phyloP scores from a whole-genome alignment of 805 yeast genomes.

The Myxozyma neotropica region DNA sequence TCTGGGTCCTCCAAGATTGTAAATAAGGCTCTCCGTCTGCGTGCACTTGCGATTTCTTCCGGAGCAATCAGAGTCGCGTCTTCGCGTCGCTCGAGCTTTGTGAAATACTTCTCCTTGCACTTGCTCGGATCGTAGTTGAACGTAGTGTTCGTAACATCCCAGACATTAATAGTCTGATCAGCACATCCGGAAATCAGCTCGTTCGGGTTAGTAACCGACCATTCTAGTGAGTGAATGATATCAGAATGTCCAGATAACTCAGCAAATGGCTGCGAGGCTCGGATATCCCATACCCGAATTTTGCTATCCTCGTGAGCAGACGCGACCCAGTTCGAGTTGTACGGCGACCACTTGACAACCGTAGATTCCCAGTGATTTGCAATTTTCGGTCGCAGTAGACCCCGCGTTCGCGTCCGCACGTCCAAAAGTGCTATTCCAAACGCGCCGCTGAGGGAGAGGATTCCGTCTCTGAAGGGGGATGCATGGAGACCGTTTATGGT shows the following conservation, averaged over 20 bases:
- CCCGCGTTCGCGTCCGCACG: slow-evolving; percentile 54
- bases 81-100: slow-evolving; percentile 15
- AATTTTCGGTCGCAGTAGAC: slow-evolving; percentile 51
- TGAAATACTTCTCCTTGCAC: slow-evolving; percentile 24
- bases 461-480: slow-evolving; percentile 51
- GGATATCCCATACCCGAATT: slow-evolving; percentile 74
- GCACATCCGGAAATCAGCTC: slow-evolving; percentile 61
- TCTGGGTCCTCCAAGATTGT: slow-evolving; percentile 29
- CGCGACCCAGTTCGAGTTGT: slow-evolving; percentile 62
- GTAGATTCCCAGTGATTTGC: slow-evolving; percentile 45
- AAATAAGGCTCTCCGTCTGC: slow-evolving; percentile 24
- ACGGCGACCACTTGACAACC: slow-evolving; percentile 63
- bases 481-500: slow-evolving; percentile 53
- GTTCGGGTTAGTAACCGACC: slow-evolving; percentile 43
- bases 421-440: slow-evolving; percentile 79
- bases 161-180: slow-evolving; percentile 69
- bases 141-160: slow-evolving; percentile 51
- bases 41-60: slow-evolving; percentile 8
- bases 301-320: slow-evolving; percentile 61
- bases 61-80: slow-evolving; percentile 18
- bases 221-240: slow-evolving; percentile 48
- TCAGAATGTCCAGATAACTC: slow-evolving; percentile 59
- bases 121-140: slow-evolving; percentile 24
- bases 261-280: slow-evolving; percentile 58
- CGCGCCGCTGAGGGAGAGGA: slow-evolving; percentile 62